A percentile compares a stretch with the other conserved stretches of the same genome.
Conservation (phyloP, 495 filamentous ascomycete species). For the Trichoderma gamsii region DNA sequence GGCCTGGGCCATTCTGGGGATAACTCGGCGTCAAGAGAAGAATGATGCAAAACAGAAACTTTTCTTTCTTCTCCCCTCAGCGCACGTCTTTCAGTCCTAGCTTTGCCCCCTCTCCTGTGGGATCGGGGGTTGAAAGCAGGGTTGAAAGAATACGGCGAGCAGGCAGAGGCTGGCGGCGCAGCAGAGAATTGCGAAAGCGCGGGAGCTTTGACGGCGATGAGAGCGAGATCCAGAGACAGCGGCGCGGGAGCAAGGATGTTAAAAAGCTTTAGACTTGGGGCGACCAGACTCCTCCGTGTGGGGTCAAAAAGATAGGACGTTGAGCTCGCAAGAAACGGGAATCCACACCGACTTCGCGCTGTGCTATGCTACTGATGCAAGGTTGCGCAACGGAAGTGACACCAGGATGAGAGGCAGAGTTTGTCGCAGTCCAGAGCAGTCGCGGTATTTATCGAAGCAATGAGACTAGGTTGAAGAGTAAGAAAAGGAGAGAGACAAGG, state of each 20-base stretch:
- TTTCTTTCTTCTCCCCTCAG: not conserved
- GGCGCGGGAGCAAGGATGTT: not conserved
- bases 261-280: constrained; percentile 11
- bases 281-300: not conserved
- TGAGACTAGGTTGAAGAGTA: not conserved
- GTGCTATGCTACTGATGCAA: not conserved
- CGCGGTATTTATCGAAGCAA: constrained; percentile 1
- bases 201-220: not conserved
- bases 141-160: constrained; percentile 9
- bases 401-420: not conserved
- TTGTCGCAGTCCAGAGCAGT: constrained; percentile 1
- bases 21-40: not conserved
- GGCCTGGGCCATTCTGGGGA: constrained; percentile 10
- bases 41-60: not conserved
- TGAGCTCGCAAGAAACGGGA: not conserved
- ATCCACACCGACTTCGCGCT: constrained; percentile 5
- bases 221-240: not conserved
- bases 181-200: not conserved
- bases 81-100: constrained; percentile 14
- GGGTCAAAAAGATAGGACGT: not conserved
- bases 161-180: not conserved
- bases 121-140: constrained; percentile 12
- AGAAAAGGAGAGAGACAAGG: not conserved
- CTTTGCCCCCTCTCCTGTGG: constrained; percentile 13
- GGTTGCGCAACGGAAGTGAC: not conserved